Evolutionary conservation across 2,329 filamentous ascomycete species (phyloP).

Genomic region (Metarhizium brunneum): DNA sequence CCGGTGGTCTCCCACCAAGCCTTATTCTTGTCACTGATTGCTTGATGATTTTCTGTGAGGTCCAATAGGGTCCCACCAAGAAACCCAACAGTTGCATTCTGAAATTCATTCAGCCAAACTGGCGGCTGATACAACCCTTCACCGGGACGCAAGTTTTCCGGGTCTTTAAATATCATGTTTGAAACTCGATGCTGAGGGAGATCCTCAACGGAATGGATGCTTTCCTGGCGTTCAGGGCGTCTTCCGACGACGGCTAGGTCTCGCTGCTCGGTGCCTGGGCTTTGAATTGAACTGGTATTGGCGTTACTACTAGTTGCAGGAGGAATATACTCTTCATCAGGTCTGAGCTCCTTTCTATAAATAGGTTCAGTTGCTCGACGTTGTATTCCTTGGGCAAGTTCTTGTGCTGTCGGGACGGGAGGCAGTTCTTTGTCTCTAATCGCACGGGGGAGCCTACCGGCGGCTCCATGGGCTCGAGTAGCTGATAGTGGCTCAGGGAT

Average conservation of each 20-base stretch:
- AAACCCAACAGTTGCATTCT: constrained; percentile 53
- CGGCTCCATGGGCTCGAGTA: constrained; percentile 5
- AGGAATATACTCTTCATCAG: constrained; percentile 19
- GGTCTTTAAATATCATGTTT: constrained; percentile 32
- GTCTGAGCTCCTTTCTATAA: constrained; percentile 15
- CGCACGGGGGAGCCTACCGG: constrained; percentile 9
- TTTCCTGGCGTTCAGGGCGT: constrained; percentile 20
- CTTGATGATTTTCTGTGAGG: constrained; percentile 33
- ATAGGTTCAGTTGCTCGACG: constrained; percentile 22
- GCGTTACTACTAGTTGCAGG: constrained; percentile 13
- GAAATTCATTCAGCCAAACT: constrained; percentile 63
- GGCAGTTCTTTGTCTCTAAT: constrained; percentile 24
- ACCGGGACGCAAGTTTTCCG: constrained; percentile 35
- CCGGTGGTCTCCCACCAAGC: constrained; percentile 69
- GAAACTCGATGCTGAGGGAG: constrained; percentile 29
- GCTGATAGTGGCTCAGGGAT: constrained; percentile 1
- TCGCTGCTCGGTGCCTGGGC: background rate
- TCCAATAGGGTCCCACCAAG: constrained; percentile 52
- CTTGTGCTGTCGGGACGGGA: constrained; percentile 13
- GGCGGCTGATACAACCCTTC: constrained; percentile 50
- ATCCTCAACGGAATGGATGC: constrained; percentile 18
- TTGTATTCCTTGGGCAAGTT: constrained; percentile 11
- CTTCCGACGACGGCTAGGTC: constrained; percentile 11
- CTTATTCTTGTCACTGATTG: constrained; percentile 38
- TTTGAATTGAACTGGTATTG: background rate